A percentile compares a stretch with the other conserved stretches of the same genome.
phyloP scores from a whole-genome alignment of 1,139 yeast genomes.

The Pichia sp. region DNA sequence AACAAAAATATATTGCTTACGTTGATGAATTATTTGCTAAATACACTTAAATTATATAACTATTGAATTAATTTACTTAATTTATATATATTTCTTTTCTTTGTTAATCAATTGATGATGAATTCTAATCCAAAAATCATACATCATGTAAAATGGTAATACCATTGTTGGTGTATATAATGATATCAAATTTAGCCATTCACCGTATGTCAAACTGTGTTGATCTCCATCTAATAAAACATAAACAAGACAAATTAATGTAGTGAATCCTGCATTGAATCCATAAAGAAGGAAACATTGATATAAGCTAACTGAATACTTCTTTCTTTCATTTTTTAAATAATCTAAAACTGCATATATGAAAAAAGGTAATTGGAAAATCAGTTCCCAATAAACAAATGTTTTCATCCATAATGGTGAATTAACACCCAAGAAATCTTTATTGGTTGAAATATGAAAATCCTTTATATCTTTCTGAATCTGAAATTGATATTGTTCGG shows the following conservation, averaged over 20 bases:
- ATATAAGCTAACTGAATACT: slow-evolving; percentile 27
- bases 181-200: slow-evolving; percentile 38
- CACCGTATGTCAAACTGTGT: slow-evolving; percentile 33
- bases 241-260: slow-evolving; percentile 54
- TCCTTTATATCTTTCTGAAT: slow-evolving; percentile 44
- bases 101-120: slow-evolving; percentile 2
- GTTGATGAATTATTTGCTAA: slow-evolving; percentile 63
- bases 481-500: slow-evolving; percentile 40
- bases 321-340: slow-evolving; percentile 9
- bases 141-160: slow-evolving; percentile 52
- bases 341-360: slow-evolving; percentile 35
- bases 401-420: slow-evolving; percentile 64
- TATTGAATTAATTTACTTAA: no score
- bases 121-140: slow-evolving; percentile 34
- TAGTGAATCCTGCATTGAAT: slow-evolving; percentile 69
- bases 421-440: slow-evolving; percentile 58
- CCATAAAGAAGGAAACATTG: slow-evolving; percentile 60
- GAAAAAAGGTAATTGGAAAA: slow-evolving; percentile 76
- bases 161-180: slow-evolving; percentile 64
- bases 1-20: slow-evolving; percentile 67
- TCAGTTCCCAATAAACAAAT: slow-evolving; percentile 65
- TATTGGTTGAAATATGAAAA: slow-evolving; percentile 56
- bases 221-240: slow-evolving; percentile 32
- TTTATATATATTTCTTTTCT: neutral
- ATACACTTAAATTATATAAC: slow-evolving; percentile 25